Base-by-base conservation (phyloP, 176 grass and related monocot species). In the Oryza punctata region DNA sequence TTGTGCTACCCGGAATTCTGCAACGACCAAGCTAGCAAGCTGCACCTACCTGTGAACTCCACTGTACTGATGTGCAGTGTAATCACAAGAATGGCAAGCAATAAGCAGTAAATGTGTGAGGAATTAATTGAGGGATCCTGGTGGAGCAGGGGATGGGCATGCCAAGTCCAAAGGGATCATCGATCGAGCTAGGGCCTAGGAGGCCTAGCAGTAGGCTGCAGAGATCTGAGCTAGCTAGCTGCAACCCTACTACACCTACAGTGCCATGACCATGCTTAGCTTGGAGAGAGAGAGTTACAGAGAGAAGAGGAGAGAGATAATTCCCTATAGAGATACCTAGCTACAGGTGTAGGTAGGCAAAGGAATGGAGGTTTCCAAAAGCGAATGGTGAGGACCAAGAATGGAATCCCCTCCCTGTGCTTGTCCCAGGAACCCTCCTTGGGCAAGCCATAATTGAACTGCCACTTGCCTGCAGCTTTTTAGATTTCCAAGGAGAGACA, bases 311-410 rank as follows among this genome's bases (percentile, higher is more conserved):
- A 30, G 77, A 79, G 59, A 66, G 84, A 70, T 23, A 60, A 69
- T 24, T 82, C 47, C 37, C n/a, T 33, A 81, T 35, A 37, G 81
- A 85, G 90, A 81, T 81, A 67, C 89, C 76, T 90, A 85, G 32
- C 61, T 84, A 63, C 63, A 70, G 12, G 41, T 76, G 77, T 72
- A 69, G 59, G 65, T 69, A 87, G 64, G 78, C 44, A 63, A 89
- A 85, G 80, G 84, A 86, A 89, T 86, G 87, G 84, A 90, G 85
- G 84, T 96, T 94, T 96, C 93, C 90, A 80, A 90, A 90, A 88
- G 44, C 63, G 77, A 70, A 87, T 74, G 86, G 90, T 12, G 84
- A 94, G 88, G 85, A 70, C 90, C 68, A 43, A 78, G 84, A 94
- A 84, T 57, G 86, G 79, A 82, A 72, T 83, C 82, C 9, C 79